Percentiles rank a stretch among this genome's conserved stretches.
phyloP scores from a whole-genome alignment of 352 stramenopile genomes.

The Globisporangium echinulatum region DNA sequence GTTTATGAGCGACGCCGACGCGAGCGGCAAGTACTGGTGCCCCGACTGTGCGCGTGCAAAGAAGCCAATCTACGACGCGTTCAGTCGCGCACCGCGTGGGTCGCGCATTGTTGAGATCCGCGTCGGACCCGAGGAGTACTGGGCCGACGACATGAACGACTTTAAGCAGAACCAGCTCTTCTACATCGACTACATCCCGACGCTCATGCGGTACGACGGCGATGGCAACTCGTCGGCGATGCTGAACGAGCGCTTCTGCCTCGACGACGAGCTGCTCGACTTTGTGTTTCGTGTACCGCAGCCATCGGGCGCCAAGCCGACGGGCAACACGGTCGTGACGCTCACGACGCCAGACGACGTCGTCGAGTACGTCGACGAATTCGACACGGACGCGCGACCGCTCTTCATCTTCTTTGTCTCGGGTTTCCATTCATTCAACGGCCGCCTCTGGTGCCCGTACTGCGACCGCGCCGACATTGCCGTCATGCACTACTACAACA shows the following conservation, averaged over 20 bases:
- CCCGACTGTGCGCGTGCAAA: conserved; percentile 56
- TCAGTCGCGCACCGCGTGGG: conserved; percentile 49
- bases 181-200: conserved; percentile 77
- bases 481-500: conserved; percentile 74
- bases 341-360: conserved; percentile 30
- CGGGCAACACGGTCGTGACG: conserved; percentile 52
- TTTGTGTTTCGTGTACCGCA: conserved; percentile 56
- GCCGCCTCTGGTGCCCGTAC: conserved; percentile 75
- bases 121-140: conserved; percentile 44
- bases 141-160: conserved; percentile 67
- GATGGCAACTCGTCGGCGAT: conserved; percentile 61
- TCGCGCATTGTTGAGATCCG: conserved; percentile 69
- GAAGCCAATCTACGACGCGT: conserved; percentile 46
- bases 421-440: conserved; percentile 66
- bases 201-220: conserved; percentile 74
- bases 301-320: conserved; percentile 21
- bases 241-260: conserved; percentile 60
- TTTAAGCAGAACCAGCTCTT: conserved; percentile 80
- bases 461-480: conserved; percentile 71
- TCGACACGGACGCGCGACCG: conserved; percentile 57
- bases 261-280: conserved; percentile 60
- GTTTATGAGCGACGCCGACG: conserved; percentile 68
- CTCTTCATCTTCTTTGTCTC: conserved; percentile 77
- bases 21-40: conserved; percentile 76
- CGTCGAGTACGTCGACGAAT: conserved; percentile 42